Percentiles rank a stretch among this genome's conserved stretches.
Conservation (phyloP, 306 rosid genomes). For the Ziziphus jujuba region DNA sequence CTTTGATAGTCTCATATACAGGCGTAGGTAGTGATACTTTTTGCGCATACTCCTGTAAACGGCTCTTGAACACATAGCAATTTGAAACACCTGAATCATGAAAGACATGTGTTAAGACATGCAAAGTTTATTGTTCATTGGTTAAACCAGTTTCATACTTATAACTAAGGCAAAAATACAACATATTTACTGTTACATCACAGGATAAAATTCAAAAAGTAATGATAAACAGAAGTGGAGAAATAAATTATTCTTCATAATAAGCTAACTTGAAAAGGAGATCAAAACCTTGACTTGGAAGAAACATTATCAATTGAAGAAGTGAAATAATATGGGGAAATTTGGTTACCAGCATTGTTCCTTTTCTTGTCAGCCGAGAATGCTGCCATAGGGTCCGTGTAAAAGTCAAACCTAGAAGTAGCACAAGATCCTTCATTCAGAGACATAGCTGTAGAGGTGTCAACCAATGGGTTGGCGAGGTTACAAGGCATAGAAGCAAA, state of each 20-base stretch:
- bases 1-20: constrained; percentile 85
- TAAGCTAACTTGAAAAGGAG: constrained; percentile 44
- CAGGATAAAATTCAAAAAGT: neutral
- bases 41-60: constrained; percentile 92
- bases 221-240: neutral
- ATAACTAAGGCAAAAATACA: neutral
- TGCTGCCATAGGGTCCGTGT: constrained; percentile 88
- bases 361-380: constrained; percentile 57
- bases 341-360: constrained; percentile 28
- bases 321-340: constrained; percentile 30
- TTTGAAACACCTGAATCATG: constrained; percentile 67
- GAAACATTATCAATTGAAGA: constrained; percentile 35
- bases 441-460: constrained; percentile 34
- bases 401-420: constrained; percentile 70
- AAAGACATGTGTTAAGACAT: too few species aligned
- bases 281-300: constrained; percentile 34
- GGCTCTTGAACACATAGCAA: constrained; percentile 90
- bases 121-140: too few species aligned
- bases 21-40: constrained; percentile 78
- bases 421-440: constrained; percentile 33
- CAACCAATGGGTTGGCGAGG: constrained; percentile 77
- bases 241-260: neutral
- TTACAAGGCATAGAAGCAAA: constrained; percentile 33
- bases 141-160: too few species aligned
- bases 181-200: neutral